These are phyloP conservation scores for Beta corolliflora DNA, from an alignment of 179 eudicot species.

Conservation along the genomic window DNA sequence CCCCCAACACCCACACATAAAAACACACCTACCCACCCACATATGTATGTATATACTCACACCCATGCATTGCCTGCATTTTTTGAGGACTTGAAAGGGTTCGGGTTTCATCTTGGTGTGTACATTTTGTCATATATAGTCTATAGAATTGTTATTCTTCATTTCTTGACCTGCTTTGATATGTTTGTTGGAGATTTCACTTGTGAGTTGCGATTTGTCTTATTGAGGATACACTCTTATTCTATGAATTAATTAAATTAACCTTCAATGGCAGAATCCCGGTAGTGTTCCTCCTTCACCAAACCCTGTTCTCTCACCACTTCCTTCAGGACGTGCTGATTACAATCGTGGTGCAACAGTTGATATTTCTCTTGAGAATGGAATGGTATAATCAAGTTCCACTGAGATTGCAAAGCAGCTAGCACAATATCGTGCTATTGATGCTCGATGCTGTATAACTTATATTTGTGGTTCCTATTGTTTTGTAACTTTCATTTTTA, in stretches of 20 bases:
- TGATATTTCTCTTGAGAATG: constrained; percentile 81
- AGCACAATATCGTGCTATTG: background rate
- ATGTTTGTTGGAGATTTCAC: background rate
- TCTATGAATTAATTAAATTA: background rate
- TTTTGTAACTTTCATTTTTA: constrained; percentile 21
- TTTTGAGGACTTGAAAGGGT: too few species aligned
- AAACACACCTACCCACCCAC: too few species aligned
- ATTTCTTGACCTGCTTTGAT: constrained; percentile 10
- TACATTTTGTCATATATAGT: too few species aligned
- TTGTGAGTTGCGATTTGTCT: background rate
- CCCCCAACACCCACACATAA: too few species aligned
- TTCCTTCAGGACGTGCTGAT: constrained; percentile 89
- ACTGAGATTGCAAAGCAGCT: background rate
- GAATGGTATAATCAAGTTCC: constrained; percentile 41
- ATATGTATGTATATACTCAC: too few species aligned
- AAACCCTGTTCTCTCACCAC: constrained; percentile 76
- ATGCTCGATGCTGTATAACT: background rate
- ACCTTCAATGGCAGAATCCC: constrained; percentile 34
- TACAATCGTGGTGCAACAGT: constrained; percentile 85
- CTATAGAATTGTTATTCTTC: background rate
- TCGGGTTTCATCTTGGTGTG: too few species aligned
- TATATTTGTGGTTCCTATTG: constrained; percentile 8
- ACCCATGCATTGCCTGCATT: too few species aligned
- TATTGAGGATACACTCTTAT: background rate
- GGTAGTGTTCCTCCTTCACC: constrained; percentile 74